These are phyloP conservation scores for Zasmidium cellare DNA, from an alignment of 2,329 filamentous ascomycete genomes.

Conservation along the genomic window DNA sequence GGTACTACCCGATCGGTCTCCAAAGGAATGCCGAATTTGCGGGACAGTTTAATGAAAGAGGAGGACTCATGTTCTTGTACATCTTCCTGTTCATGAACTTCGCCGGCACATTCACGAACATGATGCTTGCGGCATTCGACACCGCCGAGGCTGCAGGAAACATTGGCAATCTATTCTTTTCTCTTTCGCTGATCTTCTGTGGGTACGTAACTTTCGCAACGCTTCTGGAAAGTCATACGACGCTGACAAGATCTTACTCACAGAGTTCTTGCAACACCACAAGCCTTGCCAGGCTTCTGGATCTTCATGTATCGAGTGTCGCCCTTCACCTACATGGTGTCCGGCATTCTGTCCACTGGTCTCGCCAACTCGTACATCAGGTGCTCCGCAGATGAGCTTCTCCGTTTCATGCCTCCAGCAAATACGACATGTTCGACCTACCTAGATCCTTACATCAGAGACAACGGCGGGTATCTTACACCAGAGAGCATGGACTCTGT, in stretches of 20 bases:
- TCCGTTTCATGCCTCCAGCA: conserved; percentile 60
- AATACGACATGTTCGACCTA: conserved; percentile 43
- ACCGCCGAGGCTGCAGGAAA: conserved; percentile 71
- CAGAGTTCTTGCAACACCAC: neutral
- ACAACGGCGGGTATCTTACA: conserved; percentile 44
- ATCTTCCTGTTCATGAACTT: conserved; percentile 67
- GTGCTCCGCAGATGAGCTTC: conserved; percentile 68
- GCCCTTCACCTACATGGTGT: conserved; percentile 76
- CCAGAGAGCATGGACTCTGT: neutral
- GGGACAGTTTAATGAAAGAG: conserved; percentile 71
- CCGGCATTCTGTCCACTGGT: conserved; percentile 66
- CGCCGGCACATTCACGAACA: conserved; percentile 71
- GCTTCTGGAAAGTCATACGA: too few species aligned
- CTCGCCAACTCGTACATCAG: conserved; percentile 64
- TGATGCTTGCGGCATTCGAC: conserved; percentile 72
- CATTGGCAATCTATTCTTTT: conserved; percentile 60
- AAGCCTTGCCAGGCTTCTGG: conserved; percentile 51
- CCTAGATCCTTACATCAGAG: conserved; percentile 28
- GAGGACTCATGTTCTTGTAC: conserved; percentile 73
- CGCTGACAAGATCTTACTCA: neutral
- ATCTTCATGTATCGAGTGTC: conserved; percentile 78
- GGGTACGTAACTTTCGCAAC: neutral
- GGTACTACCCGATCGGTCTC: conserved; percentile 72
- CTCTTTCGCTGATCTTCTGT: neutral
- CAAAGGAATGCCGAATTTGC: neutral